Base-by-base conservation (phyloP, 1,139 yeast species). In the Taiozyma sp. region DNA sequence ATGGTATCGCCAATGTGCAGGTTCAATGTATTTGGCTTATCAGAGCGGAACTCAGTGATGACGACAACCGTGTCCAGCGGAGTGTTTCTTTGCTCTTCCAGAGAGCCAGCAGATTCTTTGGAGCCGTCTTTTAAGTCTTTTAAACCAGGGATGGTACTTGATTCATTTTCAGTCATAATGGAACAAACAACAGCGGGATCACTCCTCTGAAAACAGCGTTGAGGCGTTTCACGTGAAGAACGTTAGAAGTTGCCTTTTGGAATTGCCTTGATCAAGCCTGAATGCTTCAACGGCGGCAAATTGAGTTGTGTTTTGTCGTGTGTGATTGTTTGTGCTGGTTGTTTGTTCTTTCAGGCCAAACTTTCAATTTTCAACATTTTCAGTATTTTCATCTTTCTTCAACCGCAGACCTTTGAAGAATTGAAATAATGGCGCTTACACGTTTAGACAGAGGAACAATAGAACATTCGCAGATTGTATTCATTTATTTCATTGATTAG, bases 1-100 rank as follows among this genome's bases (percentile, higher is more conserved):
- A 71, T 61, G 5, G 65, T 63, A 40, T 69, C 73, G 10, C 72
- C 72, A 10, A 57, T 56, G 24, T 49, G 45, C 8, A 65, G 48
- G 40, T 54, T 57, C n/a, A 65, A 44, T 24, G 57, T 51, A 45
- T 57, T 59, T 14, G 54, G 39, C 45, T 56, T 60, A 13, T 51
- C 54, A 8, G 57, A 52, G 34, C 48, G 51, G 55, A 51, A 63
- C 36, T 63, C 63, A 8, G 56, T 51, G 9, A 58, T 24, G 5
- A 55, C 66, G 2, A 53, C 53, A 2, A 64, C 62, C 23, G 64
- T 63, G 44, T 65, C 69, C 8, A 64, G 52, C 8, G 62, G 57
- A 44, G 44, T 54, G 14, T 8, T 34, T 19, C 22, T 27, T 9
- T 36, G n/a, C 30, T 47, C 38, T 38, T 48, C 39, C 36, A 23